phyloP scores from a whole-genome alignment of 1,139 yeast genomes.

The Yamadazyma songkhlaensis region DNA sequence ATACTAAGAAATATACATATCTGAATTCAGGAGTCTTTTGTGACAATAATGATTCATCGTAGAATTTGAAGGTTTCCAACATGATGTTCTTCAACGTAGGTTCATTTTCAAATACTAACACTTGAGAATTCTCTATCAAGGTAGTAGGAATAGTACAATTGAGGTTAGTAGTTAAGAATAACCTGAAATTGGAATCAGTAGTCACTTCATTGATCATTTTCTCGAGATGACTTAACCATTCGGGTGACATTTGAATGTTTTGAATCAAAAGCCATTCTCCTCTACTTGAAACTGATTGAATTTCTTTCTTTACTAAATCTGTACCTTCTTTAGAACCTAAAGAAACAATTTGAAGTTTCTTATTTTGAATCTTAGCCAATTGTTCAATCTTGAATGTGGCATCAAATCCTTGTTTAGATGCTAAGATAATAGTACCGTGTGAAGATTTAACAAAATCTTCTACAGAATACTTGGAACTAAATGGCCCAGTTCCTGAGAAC shows the following conservation, averaged over 20 bases:
- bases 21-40: constrained; percentile 41
- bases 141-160: constrained; percentile 48
- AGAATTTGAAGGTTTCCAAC: constrained; percentile 36
- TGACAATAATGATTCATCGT: constrained; percentile 18
- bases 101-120: constrained; percentile 57
- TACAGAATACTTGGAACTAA: constrained; percentile 17
- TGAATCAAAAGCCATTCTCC: constrained; percentile 76
- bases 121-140: constrained; percentile 49
- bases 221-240: constrained; percentile 59
- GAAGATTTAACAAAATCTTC: constrained; percentile 1
- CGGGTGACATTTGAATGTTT: constrained; percentile 69
- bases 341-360: constrained; percentile 47
- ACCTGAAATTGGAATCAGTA: constrained; percentile 32
- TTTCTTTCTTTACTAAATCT: constrained; percentile 51
- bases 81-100: constrained; percentile 58
- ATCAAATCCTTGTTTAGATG: constrained; percentile 65
- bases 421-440: constrained; percentile 46
- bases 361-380: constrained; percentile 29
- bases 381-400: constrained; percentile 55
- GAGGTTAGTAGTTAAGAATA: constrained; percentile 62
- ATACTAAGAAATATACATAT: constrained; percentile 51
- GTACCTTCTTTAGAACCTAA: constrained; percentile 77
- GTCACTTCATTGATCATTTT: constrained; percentile 33
- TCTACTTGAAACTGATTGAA: constrained; percentile 40
- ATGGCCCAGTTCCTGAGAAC: constrained; percentile 23